Percentiles rank a stretch among this genome's conserved stretches.
Evolutionary conservation across 768 basidiomycete species (phyloP).

Genomic region (Boletellus ananas): DNA sequence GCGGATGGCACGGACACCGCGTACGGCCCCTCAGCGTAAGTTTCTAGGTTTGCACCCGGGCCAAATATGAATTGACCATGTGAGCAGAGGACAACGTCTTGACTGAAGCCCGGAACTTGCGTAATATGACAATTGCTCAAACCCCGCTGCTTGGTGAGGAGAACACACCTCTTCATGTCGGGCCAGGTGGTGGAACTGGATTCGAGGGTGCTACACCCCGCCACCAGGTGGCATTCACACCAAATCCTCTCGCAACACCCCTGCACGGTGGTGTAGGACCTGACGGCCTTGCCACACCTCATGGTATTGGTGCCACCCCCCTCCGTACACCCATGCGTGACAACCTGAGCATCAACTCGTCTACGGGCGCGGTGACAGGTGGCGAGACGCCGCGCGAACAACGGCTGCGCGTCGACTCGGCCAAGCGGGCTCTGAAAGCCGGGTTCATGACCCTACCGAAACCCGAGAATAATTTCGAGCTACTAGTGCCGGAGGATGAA

Average conservation of each 20-base stretch:
- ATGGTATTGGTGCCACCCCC: conserved; percentile 65
- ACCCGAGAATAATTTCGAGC: conserved; percentile 96
- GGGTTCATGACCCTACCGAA: conserved; percentile 83
- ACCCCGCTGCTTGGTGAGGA: conserved; percentile 96
- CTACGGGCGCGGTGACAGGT: conserved; percentile 49
- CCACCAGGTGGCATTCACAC: conserved; percentile 86
- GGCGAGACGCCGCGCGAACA: conserved; percentile 78
- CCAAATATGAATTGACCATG: conserved; percentile 8
- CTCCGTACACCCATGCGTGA: conserved; percentile 95
- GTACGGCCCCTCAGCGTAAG: conserved; percentile 91
- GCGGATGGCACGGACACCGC: conserved; percentile 88
- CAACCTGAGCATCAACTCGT: conserved; percentile 82
- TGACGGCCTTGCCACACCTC: conserved; percentile 53
- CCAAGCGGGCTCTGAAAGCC: conserved; percentile 72
- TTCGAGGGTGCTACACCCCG: conserved; percentile 96
- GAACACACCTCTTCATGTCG: conserved; percentile 87
- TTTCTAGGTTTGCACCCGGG: conserved; percentile 14
- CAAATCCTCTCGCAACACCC: conserved; percentile 93
- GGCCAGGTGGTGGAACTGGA: conserved; percentile 77
- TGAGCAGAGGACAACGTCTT: conserved; percentile 87
- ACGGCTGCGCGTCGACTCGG: conserved; percentile 54
- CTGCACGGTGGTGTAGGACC: conserved; percentile 46
- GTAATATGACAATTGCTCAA: conserved; percentile 89
- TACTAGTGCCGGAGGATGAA: conserved; percentile 87
- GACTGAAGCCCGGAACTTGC: conserved; percentile 91